Percentiles rank a stretch among this genome's conserved stretches.
phyloP scores from a whole-genome alignment of 495 filamentous ascomycete species.

The Friedmanniomyces simplex region DNA sequence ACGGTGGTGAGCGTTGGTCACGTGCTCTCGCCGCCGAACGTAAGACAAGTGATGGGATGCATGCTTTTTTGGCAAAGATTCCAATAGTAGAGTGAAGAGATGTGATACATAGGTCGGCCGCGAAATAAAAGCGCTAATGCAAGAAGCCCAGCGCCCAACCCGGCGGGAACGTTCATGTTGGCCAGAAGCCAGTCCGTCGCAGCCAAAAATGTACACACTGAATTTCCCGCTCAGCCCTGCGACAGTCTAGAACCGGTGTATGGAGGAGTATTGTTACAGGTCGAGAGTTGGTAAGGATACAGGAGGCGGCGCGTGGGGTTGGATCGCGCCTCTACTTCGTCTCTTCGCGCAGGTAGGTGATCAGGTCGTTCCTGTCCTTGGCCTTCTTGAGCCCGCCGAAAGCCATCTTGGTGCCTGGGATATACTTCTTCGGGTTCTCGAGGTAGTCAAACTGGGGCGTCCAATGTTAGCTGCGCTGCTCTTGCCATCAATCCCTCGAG shows the following conservation, averaged over 20 bases:
- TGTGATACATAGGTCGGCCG: background rate
- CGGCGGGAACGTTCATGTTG: background rate
- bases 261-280: slow-evolving; percentile 11
- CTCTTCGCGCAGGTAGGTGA: slow-evolving; percentile 48
- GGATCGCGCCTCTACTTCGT: slow-evolving; percentile 26
- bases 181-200: background rate
- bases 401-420: slow-evolving; percentile 99
- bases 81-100: background rate
- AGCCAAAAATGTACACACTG: background rate
- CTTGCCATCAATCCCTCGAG: background rate
- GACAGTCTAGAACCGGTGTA: background rate
- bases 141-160: background rate
- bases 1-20: no score
- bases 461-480: background rate
- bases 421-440: slow-evolving; percentile 92
- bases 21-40: no score
- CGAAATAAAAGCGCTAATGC: background rate
- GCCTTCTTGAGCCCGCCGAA: slow-evolving; percentile 99
- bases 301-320: background rate
- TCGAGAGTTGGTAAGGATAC: slow-evolving; percentile 10
- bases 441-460: slow-evolving; percentile 63
- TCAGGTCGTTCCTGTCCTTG: slow-evolving; percentile 98
- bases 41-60: no score
- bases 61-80: no score
- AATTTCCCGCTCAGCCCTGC: background rate